These are phyloP conservation scores for Dioscorea zingiberensis DNA, from an alignment of 106 monocot species.

Conservation along the genomic window DNA sequence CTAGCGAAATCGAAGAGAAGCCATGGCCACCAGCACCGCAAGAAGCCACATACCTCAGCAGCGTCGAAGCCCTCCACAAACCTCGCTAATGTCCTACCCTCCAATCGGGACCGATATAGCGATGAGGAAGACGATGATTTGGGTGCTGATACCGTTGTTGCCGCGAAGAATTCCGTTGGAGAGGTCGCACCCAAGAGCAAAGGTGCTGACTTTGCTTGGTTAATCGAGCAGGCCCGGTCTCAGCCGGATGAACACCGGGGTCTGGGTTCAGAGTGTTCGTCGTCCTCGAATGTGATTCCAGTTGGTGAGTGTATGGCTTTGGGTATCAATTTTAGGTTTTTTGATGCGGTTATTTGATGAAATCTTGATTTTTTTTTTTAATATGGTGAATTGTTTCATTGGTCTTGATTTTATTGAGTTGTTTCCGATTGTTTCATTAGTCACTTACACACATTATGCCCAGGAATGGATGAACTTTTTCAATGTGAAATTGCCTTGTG, in stretches of 20 bases:
- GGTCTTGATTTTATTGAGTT: too few relatives aligned
- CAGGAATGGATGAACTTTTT: too few relatives aligned
- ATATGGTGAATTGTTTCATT: not conserved
- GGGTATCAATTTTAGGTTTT: not conserved
- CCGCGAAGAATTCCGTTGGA: not conserved
- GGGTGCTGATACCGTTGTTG: not conserved
- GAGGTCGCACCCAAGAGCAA: slow-evolving; percentile 54
- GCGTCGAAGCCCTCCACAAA: slow-evolving; percentile 4
- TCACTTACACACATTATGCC: too few relatives aligned
- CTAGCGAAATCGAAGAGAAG: slow-evolving; percentile 73
- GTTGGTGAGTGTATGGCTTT: slow-evolving; percentile 12
- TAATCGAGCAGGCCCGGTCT: slow-evolving; percentile 64
- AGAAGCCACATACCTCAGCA: slow-evolving; percentile 33
- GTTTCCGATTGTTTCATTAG: too few relatives aligned
- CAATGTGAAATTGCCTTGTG: not conserved
- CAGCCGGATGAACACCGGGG: slow-evolving; percentile 3
- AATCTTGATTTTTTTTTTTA: not conserved
- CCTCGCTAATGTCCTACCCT: slow-evolving; percentile 35
- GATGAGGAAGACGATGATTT: slow-evolving; percentile 1
- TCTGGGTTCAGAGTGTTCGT: not conserved
- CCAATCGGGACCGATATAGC: slow-evolving; percentile 80
- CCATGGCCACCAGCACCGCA: slow-evolving; percentile 48
- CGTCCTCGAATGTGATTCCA: slow-evolving; percentile 17
- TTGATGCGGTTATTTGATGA: slow-evolving; percentile 1
- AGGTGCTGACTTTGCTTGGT: slow-evolving; percentile 62